Percentiles rank a stretch among this genome's conserved stretches.
These are phyloP conservation scores for Neoboletus brunneissimus DNA, from an alignment of 768 basidiomycete species.

Conservation along the genomic window DNA sequence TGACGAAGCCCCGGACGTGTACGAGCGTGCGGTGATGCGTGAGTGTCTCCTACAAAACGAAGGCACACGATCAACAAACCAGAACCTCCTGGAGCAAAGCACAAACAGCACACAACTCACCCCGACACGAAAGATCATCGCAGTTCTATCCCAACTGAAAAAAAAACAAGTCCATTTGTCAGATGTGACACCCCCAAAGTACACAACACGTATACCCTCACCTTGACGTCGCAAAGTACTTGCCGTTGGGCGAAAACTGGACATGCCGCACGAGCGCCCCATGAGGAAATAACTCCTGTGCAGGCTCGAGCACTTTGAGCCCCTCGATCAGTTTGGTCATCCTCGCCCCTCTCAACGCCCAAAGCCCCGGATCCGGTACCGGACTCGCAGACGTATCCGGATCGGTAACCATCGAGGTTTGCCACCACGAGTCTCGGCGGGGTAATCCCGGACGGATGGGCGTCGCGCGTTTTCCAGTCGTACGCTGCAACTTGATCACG, in stretches of 20 bases:
- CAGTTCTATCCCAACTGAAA: slow-evolving; percentile 48
- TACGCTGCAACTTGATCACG: slow-evolving; percentile 40
- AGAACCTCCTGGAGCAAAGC: neutral
- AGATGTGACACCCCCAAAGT: neutral
- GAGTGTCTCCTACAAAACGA: slow-evolving; percentile 36
- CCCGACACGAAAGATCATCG: slow-evolving; percentile 45
- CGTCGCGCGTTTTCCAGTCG: slow-evolving; percentile 23
- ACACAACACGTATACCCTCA: slow-evolving; percentile 13
- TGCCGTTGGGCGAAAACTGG: slow-evolving; percentile 56
- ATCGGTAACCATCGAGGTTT: slow-evolving; percentile 6
- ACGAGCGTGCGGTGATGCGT: slow-evolving; percentile 44
- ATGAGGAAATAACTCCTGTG: slow-evolving; percentile 42
- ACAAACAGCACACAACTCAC: slow-evolving; percentile 24
- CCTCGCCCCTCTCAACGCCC: slow-evolving; percentile 37
- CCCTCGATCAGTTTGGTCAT: slow-evolving; percentile 39
- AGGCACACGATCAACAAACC: neutral
- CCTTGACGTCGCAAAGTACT: slow-evolving; percentile 54
- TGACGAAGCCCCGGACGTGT: slow-evolving; percentile 50
- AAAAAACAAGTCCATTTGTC: neutral
- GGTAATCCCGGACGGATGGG: slow-evolving; percentile 23
- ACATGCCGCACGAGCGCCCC: slow-evolving; percentile 51
- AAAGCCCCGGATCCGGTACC: slow-evolving; percentile 13
- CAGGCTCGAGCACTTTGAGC: slow-evolving; percentile 37
- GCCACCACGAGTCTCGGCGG: slow-evolving; percentile 29
- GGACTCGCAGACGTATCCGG: slow-evolving; percentile 14